phyloP scores from a whole-genome alignment of 75 land plant genomes.

The Sequoiadendron giganteum region DNA sequence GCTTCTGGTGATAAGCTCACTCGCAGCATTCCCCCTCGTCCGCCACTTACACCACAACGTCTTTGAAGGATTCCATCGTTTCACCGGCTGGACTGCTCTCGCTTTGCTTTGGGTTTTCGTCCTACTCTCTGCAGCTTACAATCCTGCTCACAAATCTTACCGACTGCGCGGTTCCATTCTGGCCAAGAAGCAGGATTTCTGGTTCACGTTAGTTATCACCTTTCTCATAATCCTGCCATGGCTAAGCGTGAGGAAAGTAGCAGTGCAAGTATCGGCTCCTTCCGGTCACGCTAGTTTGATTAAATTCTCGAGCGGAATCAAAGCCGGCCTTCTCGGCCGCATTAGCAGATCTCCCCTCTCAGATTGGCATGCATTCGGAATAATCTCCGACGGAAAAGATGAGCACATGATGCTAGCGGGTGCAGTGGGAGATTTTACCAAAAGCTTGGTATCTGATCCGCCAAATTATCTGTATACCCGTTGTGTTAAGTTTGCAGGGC shows the following conservation, averaged over 20 bases:
- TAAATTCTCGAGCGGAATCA: slow-evolving; percentile 45
- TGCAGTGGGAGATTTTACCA: slow-evolving; percentile 73
- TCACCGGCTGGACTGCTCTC: slow-evolving; percentile 52
- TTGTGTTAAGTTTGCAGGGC: slow-evolving; percentile 45
- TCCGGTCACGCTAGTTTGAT: slow-evolving; percentile 50
- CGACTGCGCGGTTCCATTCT: slow-evolving; percentile 4
- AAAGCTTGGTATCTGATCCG: slow-evolving; percentile 39
- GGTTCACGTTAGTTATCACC: slow-evolving; percentile 53
- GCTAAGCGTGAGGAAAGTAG: slow-evolving; percentile 40
- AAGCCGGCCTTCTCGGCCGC: slow-evolving; percentile 40
- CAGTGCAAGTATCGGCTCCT: slow-evolving; percentile 28
- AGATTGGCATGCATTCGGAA: slow-evolving; percentile 73
- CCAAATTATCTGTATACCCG: slow-evolving; percentile 55
- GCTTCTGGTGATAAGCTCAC: slow-evolving; percentile 28
- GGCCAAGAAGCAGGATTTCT: slow-evolving; percentile 38
- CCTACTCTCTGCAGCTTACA: slow-evolving; percentile 35
- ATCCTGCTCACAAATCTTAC: slow-evolving; percentile 30
- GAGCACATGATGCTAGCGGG: slow-evolving; percentile 67
- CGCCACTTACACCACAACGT: slow-evolving; percentile 62
- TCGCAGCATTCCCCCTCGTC: slow-evolving; percentile 58
- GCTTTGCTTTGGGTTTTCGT: slow-evolving; percentile 53
- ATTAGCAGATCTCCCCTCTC: slow-evolving; percentile 50
- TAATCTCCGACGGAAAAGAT: slow-evolving; percentile 43
- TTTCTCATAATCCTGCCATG: slow-evolving; percentile 49
- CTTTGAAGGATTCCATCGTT: slow-evolving; percentile 49